phyloP scores from a whole-genome alignment of 2,329 filamentous ascomycete genomes.

The Rhynchosporium agropyri region DNA sequence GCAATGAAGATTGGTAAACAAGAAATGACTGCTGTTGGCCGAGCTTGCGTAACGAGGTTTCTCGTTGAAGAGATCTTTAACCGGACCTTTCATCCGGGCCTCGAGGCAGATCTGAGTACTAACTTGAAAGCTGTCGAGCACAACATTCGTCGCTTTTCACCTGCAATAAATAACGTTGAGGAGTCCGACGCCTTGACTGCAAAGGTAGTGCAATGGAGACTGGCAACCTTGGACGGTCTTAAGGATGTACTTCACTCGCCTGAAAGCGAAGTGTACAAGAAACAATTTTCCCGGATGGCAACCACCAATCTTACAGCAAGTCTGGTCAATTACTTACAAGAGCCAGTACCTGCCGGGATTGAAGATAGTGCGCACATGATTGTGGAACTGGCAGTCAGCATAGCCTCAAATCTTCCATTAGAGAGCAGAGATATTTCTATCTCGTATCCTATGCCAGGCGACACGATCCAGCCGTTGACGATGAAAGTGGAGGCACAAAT shows the following conservation, averaged over 20 bases:
- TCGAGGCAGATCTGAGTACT: conserved; percentile 74
- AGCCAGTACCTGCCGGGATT: conserved; percentile 78
- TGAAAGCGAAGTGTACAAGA: conserved; percentile 66
- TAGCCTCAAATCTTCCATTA: conserved; percentile 82
- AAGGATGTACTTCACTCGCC: conserved; percentile 67
- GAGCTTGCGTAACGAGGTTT: conserved; percentile 87
- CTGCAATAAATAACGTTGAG: conserved; percentile 74
- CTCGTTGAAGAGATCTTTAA: conserved; percentile 89
- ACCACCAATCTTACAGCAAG: conserved; percentile 69
- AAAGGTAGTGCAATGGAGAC: conserved; percentile 89
- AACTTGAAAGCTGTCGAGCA: conserved; percentile 85
- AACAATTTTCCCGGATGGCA: conserved; percentile 69
- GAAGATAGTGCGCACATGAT: conserved; percentile 90
- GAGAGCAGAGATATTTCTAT: conserved; percentile 91
- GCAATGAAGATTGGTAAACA: conserved; percentile 86
- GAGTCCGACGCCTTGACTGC: conserved; percentile 86
- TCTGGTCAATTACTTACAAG: conserved; percentile 73
- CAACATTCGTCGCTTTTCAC: conserved; percentile 79
- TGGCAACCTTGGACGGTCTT: conserved; percentile 92
- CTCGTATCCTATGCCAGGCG: conserved; percentile 80
- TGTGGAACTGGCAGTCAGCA: conserved; percentile 83
- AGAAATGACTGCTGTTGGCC: conserved; percentile 95
- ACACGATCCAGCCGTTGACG: conserved; percentile 66
- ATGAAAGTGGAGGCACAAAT: conserved; percentile 82
- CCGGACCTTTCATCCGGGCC: conserved; percentile 86